Evolutionary conservation across 495 filamentous ascomycete species (phyloP), one percentile per base, ranked within the genome.

Genomic region (Tetracladium setigerum): DNA sequence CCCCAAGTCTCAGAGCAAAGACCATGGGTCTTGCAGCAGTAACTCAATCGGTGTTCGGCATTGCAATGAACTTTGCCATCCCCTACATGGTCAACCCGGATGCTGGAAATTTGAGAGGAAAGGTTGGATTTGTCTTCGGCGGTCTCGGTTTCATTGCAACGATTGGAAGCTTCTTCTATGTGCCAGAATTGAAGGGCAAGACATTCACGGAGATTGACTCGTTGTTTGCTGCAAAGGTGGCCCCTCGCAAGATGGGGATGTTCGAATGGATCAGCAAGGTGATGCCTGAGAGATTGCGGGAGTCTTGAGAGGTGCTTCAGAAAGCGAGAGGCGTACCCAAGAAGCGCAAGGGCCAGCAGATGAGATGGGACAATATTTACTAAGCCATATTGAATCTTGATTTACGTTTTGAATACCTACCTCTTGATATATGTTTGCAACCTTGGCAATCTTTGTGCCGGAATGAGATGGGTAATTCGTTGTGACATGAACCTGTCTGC

Each of bases 11-110:
- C 0, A 70, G 83, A 6, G 74, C 76, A 0, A 82, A 82, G 59
- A 81, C 80, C 0, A 78, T 79, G 2, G 79, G 71, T 6, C 57
- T 87, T 2, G 77, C 79, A 0, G 79, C 79, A 1, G 80, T 77
- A 6, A 64, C 71, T 0, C 79, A 86, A 46, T 72, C 75, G 0
- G 50, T 79, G 0, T 60, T 81, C 31, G 76, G 76, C 1, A 81
- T 83, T 35, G 63, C 71, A 9, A 81, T 79, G 65, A 80, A 76
- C 5, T 70, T 86, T 11, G 74, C 74, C 0, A 78, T 83, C 40
- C 79, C 79, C 0, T 82, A 84, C 48, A 75, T 83, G 73, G 72
- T 86, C 37, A 85, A 83, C 50, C 77, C 79, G 1, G 74, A 81
- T 38, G 66, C 78, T 19, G 81, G 71, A 17, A 76, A 85, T 49